Conservation (phyloP, 1,139 yeast genomes). For the Yamadazyma mexicana region DNA sequence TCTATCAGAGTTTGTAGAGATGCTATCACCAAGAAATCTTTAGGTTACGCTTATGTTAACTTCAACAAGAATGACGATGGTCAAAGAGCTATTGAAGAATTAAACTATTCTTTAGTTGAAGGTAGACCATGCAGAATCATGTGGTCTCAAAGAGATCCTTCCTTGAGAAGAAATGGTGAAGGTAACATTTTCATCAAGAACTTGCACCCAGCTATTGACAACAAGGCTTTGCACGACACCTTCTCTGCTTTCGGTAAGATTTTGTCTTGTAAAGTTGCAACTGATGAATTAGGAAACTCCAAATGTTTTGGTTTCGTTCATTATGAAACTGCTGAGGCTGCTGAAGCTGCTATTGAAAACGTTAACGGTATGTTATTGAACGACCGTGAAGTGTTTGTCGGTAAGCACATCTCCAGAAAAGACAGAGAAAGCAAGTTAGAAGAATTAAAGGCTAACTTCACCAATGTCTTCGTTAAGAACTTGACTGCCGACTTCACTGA, state of each 20-base stretch:
- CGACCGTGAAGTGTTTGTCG: constrained; percentile 95
- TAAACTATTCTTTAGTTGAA: constrained; percentile 91
- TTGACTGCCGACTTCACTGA: constrained; percentile 69
- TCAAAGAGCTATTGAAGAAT: constrained; percentile 90
- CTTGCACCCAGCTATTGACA: constrained; percentile 97
- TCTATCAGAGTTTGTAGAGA: constrained; percentile 99
- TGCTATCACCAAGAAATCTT: constrained; percentile 93
- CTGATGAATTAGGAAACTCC: constrained; percentile 88
- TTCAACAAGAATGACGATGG: constrained; percentile 89
- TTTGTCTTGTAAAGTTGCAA: constrained; percentile 95
- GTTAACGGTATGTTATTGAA: constrained; percentile 98
- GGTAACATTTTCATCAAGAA: constrained; percentile 98
- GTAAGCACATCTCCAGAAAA: constrained; percentile 88
- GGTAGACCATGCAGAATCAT: constrained; percentile 98
- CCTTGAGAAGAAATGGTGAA: constrained; percentile 91
- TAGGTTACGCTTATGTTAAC: constrained; percentile 98
- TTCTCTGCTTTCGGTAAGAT: constrained; percentile 96
- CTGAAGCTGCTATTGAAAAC: constrained; percentile 92
- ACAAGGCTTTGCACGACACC: constrained; percentile 98
- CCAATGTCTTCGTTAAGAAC: constrained; percentile 95
- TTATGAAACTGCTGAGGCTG: constrained; percentile 91
- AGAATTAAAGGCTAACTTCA: constrained; percentile 89
- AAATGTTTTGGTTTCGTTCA: constrained; percentile 98
- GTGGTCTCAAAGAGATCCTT: constrained; percentile 99
- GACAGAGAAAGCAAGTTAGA: constrained; percentile 96